Conservation (phyloP, 73 alveolate genomes). For the Paramecium tetraurelia region DNA sequence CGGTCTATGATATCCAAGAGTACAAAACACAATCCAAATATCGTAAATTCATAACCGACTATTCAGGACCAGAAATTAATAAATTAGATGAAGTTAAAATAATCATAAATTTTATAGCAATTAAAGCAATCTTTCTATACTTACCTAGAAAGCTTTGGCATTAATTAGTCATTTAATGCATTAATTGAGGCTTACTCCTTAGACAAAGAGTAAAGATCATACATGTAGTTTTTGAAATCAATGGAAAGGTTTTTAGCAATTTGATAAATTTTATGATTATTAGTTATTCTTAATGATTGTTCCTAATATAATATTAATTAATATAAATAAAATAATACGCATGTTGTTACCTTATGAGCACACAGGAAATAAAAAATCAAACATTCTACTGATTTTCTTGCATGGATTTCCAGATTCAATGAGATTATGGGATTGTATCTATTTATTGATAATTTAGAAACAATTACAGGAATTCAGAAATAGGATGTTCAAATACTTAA, state of each 20-base stretch:
- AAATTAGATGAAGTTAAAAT: slow-evolving; percentile 1
- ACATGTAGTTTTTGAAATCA: background rate
- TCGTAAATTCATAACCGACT: background rate
- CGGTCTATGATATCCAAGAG: slow-evolving; percentile 21
- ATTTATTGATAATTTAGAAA: background rate
- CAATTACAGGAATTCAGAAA: background rate
- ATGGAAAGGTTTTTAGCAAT: background rate
- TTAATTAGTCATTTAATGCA: background rate
- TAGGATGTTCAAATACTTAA: background rate
- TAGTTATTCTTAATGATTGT: background rate
- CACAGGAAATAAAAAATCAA: slow-evolving; percentile 51
- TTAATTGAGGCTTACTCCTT: background rate
- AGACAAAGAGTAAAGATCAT: slow-evolving; percentile 39
- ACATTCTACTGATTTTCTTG: slow-evolving; percentile 32
- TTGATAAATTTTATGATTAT: background rate
- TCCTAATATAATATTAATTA: background rate
- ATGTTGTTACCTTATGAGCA: slow-evolving; percentile 58
- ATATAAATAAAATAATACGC: background rate
- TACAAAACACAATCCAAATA: background rate
- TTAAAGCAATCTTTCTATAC: background rate
- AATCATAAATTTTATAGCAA: background rate
- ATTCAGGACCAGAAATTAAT: slow-evolving; percentile 42
- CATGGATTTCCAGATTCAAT: slow-evolving; percentile 63
- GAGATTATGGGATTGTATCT: slow-evolving; percentile 50
- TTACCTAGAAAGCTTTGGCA: background rate